phyloP scores from a whole-genome alignment of 257 asterid species.

The Solanum habrochaites region DNA sequence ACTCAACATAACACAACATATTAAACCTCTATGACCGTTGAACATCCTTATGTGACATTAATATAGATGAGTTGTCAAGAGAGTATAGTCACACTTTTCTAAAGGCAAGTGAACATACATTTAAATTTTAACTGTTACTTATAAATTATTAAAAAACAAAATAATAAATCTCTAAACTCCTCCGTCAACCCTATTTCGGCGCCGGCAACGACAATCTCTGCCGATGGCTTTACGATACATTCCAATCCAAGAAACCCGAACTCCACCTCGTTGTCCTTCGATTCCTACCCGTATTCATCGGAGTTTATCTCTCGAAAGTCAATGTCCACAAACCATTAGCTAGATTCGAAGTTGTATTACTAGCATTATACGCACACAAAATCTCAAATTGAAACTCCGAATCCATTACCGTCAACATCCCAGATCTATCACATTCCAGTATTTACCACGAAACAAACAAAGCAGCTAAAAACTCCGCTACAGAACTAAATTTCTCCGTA shows the following conservation, averaged over 20 bases:
- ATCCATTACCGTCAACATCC: slow-evolving; percentile 47
- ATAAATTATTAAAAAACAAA: no score
- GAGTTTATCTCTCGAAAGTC: slow-evolving; percentile 69
- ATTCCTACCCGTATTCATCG: slow-evolving; percentile 60
- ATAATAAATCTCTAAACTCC: slow-evolving; percentile 34
- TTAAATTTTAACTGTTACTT: no score
- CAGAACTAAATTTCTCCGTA: slow-evolving; percentile 57
- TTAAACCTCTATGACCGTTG: no score
- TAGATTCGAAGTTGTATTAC: slow-evolving; percentile 69
- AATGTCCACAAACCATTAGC: slow-evolving; percentile 62
- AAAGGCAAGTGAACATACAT: no score
- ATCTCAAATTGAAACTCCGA: slow-evolving; percentile 50
- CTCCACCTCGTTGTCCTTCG: slow-evolving; percentile 83
- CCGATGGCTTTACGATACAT: slow-evolving; percentile 95
- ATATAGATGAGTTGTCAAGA: no score
- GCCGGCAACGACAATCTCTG: slow-evolving; percentile 70
- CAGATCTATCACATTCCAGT: slow-evolving; percentile 60
- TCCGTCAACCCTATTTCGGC: slow-evolving; percentile 70
- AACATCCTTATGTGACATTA: no score
- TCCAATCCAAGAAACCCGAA: slow-evolving; percentile 54
- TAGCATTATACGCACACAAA: slow-evolving; percentile 69
- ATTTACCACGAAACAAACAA: slow-evolving; percentile 67
- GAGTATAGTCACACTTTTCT: no score
- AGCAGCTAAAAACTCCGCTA: slow-evolving; percentile 23
- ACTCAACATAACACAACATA: no score